A percentile compares a stretch with the other conserved stretches of the same genome.
phyloP scores from a whole-genome alignment of 179 eudicot genomes.

The Amaranthus tricolor region DNA sequence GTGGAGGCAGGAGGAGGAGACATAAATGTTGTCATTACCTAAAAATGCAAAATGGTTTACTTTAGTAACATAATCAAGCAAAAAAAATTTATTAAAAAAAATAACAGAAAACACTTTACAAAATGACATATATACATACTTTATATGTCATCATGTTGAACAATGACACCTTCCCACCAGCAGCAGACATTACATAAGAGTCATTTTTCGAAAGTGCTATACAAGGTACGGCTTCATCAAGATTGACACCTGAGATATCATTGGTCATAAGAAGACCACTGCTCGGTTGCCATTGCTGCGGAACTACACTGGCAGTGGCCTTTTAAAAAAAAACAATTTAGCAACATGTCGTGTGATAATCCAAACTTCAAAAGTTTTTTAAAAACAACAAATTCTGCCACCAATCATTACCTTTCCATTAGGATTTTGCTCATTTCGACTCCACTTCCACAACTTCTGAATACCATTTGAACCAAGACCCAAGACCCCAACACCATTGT shows the following conservation, averaged over 20 bases:
- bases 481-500: conserved; percentile 75
- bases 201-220: conserved; percentile 93
- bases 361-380: background rate
- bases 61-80: background rate
- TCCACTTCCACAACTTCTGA: conserved; percentile 90
- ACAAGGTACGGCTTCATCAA: conserved; percentile 85
- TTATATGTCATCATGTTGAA: conserved; percentile 96
- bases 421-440: conserved; percentile 68
- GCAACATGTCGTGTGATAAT: conserved; percentile 17
- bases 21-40: conserved; percentile 96
- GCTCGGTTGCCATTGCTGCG: conserved; percentile 95
- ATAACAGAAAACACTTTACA: background rate
- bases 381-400: background rate
- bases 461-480: conserved; percentile 69
- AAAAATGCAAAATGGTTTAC: conserved; percentile 16
- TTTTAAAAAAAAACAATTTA: conserved; percentile 30
- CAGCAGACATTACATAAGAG: conserved; percentile 90
- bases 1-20: conserved; percentile 91
- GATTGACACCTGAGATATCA: conserved; percentile 74
- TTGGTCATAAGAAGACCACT: conserved; percentile 89
- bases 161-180: conserved; percentile 82
- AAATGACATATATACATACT: conserved; percentile 36
- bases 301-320: conserved; percentile 90
- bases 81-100: background rate
- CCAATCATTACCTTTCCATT: conserved; percentile 58